Evolutionary conservation across 164 flowering plant genomes (phyloP), one percentile per base, ranked within the genome.

Genomic region (Santalum album): DNA sequence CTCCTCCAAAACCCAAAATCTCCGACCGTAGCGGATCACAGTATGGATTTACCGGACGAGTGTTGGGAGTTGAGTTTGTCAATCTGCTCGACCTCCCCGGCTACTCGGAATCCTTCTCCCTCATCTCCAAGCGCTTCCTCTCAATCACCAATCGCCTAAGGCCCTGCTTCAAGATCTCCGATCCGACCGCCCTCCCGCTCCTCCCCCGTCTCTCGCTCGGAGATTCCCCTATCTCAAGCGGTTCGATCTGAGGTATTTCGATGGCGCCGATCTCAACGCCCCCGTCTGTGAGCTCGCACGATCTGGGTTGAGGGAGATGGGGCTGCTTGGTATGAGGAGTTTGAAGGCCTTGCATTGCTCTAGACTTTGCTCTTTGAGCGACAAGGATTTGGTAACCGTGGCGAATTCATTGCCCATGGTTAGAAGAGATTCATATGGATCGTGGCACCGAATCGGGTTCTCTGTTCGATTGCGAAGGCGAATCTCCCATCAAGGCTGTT

Each of bases 1-100:
- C n/a, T n/a, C n/a, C n/a, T n/a, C n/a, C n/a, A n/a, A n/a, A n/a
- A n/a, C n/a, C n/a, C n/a, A n/a, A n/a, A n/a, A n/a, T n/a, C n/a
- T n/a, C n/a, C n/a, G n/a, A n/a, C n/a, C 51, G 18, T 48, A 57
- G 10, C n/a, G 17, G 12, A 38, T 51, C 14, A n/a, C n/a, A n/a
- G n/a, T n/a, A 19, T 51, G 36, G 75, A 75, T 14, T 34, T 84
- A 40, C 90, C 85, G 0, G 64, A 65, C 12, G 87, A 84, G 52
- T 71, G 79, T 57, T 85, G 80, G 88, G 81, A 74, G 26, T 29
- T 53, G 46, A 70, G n/a, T n/a, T 80, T 21, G 55, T 78, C 52
- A 44, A 22, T 12, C 42, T 17, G 17, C 57, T 78, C 27, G 49
- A 44, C 11, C 63, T 65, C 45, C 55, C 64, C 26, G 61, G 60